phyloP scores from a whole-genome alignment of 768 basidiomycete genomes.

The Pleurotus sapidus region DNA sequence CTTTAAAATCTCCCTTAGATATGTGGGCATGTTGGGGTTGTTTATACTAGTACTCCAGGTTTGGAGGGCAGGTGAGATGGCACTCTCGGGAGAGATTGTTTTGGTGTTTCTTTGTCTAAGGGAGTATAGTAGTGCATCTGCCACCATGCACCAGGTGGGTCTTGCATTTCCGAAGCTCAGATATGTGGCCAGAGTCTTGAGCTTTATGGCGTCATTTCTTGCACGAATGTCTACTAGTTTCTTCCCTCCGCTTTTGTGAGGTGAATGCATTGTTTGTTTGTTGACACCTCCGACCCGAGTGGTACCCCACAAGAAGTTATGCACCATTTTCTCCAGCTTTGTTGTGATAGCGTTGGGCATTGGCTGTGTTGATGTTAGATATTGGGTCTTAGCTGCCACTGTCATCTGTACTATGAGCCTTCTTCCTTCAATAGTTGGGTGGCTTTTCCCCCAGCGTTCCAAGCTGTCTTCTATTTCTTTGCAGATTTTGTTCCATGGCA shows the following conservation, averaged over 20 bases:
- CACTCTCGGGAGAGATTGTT: background rate
- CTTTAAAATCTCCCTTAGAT: background rate
- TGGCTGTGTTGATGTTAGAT: constrained; percentile 27
- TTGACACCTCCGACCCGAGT: constrained; percentile 9
- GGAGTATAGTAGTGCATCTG: background rate
- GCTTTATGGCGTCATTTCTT: constrained; percentile 11
- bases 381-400: constrained; percentile 30
- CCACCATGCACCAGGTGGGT: background rate
- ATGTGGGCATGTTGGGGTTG: background rate
- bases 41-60: background rate
- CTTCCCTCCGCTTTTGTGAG: constrained; percentile 17
- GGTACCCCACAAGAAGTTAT: constrained; percentile 25
- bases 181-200: constrained; percentile 11
- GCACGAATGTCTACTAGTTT: constrained; percentile 7
- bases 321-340: constrained; percentile 14
- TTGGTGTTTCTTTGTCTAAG: background rate
- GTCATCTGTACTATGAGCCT: constrained; percentile 21
- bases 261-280: constrained; percentile 13
- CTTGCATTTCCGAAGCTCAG: background rate
- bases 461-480: constrained; percentile 14
- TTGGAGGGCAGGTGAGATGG: background rate
- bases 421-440: constrained; percentile 28
- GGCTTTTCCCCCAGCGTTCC: constrained; percentile 18
- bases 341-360: constrained; percentile 22
- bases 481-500: too few relatives aligned